Percentiles rank a stretch among this genome's conserved stretches.
Conservation (phyloP, 1,284 basidiomycete species). For the Coniophora puteana region DNA sequence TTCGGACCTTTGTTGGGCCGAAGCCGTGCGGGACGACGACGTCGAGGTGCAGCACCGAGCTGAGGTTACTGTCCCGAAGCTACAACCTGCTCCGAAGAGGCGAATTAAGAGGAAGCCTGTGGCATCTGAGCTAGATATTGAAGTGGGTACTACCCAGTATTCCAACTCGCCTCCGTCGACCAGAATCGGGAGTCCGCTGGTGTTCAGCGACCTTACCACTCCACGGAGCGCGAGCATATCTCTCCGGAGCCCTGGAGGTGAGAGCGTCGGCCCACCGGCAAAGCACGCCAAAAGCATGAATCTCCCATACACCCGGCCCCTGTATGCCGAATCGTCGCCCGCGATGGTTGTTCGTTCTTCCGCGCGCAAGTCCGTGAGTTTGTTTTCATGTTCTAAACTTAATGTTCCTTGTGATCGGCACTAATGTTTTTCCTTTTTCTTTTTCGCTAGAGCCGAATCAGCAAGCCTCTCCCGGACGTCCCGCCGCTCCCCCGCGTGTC, state of each 20-base stretch:
- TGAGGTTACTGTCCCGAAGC: neutral
- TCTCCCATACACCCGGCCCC: too few species aligned
- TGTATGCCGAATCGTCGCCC: too few species aligned
- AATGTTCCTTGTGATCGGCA: too few species aligned
- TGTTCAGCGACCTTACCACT: neutral
- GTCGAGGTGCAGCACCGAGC: conserved; percentile 1
- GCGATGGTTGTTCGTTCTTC: too few species aligned
- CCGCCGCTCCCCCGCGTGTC: neutral
- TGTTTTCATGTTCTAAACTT: too few species aligned
- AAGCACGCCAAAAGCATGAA: too few species aligned
- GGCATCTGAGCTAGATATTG: neutral
- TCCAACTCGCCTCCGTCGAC: neutral
- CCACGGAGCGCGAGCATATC: neutral
- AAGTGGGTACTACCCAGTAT: neutral
- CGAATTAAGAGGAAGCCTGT: neutral
- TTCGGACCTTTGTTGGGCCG: conserved; percentile 24
- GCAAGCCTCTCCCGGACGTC: neutral
- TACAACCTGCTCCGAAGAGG: neutral
- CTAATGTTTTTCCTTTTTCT: too few species aligned
- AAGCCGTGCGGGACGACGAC: conserved; percentile 22
- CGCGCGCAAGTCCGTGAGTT: too few species aligned
- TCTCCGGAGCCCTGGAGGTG: neutral
- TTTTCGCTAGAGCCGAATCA: too few species aligned
- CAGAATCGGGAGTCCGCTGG: neutral
- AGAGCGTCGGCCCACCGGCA: too few species aligned